Conservation (phyloP, 176 grass and related monocot genomes). For the Miscanthus lutarioriparius region DNA sequence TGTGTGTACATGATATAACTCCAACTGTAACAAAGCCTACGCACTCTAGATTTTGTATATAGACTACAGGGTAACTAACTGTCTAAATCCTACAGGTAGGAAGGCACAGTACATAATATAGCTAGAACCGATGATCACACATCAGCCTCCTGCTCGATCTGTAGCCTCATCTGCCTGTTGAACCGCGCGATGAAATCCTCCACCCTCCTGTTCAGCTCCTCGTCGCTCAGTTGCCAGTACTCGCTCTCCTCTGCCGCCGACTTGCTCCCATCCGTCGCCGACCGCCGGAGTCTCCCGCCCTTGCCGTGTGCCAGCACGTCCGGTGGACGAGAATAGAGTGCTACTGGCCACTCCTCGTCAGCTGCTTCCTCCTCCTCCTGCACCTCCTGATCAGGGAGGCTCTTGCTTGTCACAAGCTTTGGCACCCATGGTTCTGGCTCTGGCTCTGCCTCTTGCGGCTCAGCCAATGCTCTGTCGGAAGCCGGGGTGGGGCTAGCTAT, state of each 20-base stretch:
- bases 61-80: background rate
- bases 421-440: background rate
- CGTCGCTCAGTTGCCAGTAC: slow-evolving; percentile 63
- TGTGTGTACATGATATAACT: background rate
- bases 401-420: background rate
- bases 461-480: background rate
- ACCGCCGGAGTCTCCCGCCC: slow-evolving; percentile 29
- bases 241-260: slow-evolving; percentile 25
- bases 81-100: background rate
- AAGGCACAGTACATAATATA: background rate
- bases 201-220: slow-evolving; percentile 81
- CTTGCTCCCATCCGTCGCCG: slow-evolving; percentile 18
- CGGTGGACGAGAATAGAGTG: background rate
- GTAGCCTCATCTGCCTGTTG: slow-evolving; percentile 69
- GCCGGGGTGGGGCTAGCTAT: background rate
- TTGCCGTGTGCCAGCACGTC: slow-evolving; percentile 10
- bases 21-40: background rate
- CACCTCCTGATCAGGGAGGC: background rate
- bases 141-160: slow-evolving; percentile 45
- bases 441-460: background rate
- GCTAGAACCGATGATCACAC: background rate
- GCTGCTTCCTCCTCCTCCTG: background rate
- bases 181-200: slow-evolving; percentile 88
- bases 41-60: background rate
- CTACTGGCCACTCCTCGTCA: background rate